A percentile compares a stretch with the other conserved stretches of the same genome.
phyloP scores from a whole-genome alignment of 163 green algal genomes.

The Volvox carteri region DNA sequence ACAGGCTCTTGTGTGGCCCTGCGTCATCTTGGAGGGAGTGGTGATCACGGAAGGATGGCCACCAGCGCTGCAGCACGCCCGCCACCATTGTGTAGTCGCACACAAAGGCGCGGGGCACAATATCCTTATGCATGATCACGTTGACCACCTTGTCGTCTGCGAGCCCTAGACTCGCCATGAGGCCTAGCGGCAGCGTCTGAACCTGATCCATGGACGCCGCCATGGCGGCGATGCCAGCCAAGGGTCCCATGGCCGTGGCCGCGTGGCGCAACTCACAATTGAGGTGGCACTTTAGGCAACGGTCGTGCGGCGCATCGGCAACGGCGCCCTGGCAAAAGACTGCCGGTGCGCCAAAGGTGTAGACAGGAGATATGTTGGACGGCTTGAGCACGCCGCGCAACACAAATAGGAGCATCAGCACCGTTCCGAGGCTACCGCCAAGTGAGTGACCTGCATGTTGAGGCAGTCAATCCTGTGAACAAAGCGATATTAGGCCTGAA shows the following conservation, averaged over 20 bases:
- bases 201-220: conserved; percentile 41
- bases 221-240: background rate
- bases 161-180: conserved; percentile 87
- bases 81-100: conserved; percentile 96
- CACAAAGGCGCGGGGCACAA: conserved; percentile 97
- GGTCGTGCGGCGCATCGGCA: conserved; percentile 46
- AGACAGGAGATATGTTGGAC: conserved; percentile 78
- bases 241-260: background rate
- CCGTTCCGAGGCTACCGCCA: conserved; percentile 90
- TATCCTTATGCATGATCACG: conserved; percentile 96
- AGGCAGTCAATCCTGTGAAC: too few relatives aligned
- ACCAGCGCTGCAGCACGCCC: conserved; percentile 76
- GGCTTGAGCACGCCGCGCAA: conserved; percentile 83
- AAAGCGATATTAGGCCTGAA: too few relatives aligned
- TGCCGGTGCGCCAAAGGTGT: conserved; percentile 94
- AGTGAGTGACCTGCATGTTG: conserved; percentile 94
- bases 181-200: conserved; percentile 22
- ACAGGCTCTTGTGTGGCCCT: conserved; percentile 77
- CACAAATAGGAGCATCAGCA: conserved; percentile 94
- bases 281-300: conserved; percentile 29
- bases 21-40: conserved; percentile 63
- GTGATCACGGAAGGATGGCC: conserved; percentile 83
- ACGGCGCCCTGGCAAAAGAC: conserved; percentile 88
- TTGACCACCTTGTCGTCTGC: conserved; percentile 81
- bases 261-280: conserved; percentile 34